Base-by-base conservation (phyloP, 164 flowering plant genomes). In the Magnolia officinalis region DNA sequence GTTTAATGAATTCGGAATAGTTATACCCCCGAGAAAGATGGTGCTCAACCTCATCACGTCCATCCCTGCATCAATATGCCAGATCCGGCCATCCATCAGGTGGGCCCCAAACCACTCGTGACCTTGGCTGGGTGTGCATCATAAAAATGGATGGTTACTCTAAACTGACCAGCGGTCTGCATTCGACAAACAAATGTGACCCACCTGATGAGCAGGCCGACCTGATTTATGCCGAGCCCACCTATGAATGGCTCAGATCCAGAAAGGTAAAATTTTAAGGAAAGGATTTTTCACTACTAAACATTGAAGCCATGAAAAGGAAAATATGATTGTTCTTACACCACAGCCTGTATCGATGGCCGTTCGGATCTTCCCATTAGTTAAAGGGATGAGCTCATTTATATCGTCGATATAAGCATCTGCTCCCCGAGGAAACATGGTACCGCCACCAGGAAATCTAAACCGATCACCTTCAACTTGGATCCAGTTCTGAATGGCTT, bases 341-440 rank as follows among this genome's bases (percentile, higher is more conserved):
- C 98, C 98, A 78, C 98, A 95, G 23, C 98, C 98, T 6, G 99
- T 96, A 77, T 96, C 99, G 63, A 96, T 80, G 7, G 99, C 99
- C 45, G 98, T 96, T 71, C 99, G 87, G 78, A 96, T 90, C n/a
- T 70, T 76, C 70, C 99, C 99, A 67, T 61, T 78, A 16, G 88
- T 88, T 7, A 96, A 90, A 74, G 98, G 89, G 73, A 96, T 89
- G 72, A 94, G 97, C 64, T 81, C 76, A 70, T 80, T 84, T 19
- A 96, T 90, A 67, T 96, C 97, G 83, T 96, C 98, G 23, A 96
- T 94, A 61, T 96, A 96, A 10, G 94, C 96, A 84, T 91, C 98
- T 37, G 97, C 99, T n/a, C 99, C 99, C 37, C 88, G 92, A 0
- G 98, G 98, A 73, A 96, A 96, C 97, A 92, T 94, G 75, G 99